Evolutionary conservation across 257 asterid species (phyloP), one percentile per base, ranked within the genome.

Genomic region (Dorcoceras hygrometricum): DNA sequence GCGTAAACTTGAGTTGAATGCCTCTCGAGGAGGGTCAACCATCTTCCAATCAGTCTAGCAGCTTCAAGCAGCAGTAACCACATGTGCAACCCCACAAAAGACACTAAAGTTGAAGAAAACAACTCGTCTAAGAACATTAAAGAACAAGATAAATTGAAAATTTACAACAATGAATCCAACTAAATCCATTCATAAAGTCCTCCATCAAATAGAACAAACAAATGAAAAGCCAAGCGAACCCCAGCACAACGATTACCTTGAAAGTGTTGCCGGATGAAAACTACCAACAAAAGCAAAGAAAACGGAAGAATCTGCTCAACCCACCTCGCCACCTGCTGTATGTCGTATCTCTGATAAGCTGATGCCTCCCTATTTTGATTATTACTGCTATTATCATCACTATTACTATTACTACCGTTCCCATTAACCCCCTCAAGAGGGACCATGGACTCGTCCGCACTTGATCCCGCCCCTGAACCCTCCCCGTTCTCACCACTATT

Each of bases 221-320:
- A 29, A 74, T n/a, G 0, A 14, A 22, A 22, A 22, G 54, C 3
- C 16, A 32, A 18, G 36, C 4, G 24, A 19, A 60, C 6, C 16
- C 6, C 27, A 65, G 54, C 1, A 12, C 20, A 0, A 36, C 4
- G 54, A 7, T 54, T 70, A 87, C 96, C 96, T 83, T 79, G 90
- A 80, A 85, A 81, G 58, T 89, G 95, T 73, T 89, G 90, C 76
- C 91, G 80, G 56, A 89, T 83, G 72, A 89, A 87, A 55, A 89
- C 95, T 62, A 85, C 78, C 81, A 87, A 62, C 63, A 87, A 72
- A 57, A 89, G 85, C 80, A 89, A 73, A 9, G 93, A 82, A 65
- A 85, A 89, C 0, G 94, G 96, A 68, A 89, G 84, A 77, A 89
- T 75, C 82, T 85, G 93, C 79, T 89, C 96, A 66, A 78, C 70